Base-by-base conservation (phyloP, 352 stramenopile species). In the Globisporangium spiculum region DNA sequence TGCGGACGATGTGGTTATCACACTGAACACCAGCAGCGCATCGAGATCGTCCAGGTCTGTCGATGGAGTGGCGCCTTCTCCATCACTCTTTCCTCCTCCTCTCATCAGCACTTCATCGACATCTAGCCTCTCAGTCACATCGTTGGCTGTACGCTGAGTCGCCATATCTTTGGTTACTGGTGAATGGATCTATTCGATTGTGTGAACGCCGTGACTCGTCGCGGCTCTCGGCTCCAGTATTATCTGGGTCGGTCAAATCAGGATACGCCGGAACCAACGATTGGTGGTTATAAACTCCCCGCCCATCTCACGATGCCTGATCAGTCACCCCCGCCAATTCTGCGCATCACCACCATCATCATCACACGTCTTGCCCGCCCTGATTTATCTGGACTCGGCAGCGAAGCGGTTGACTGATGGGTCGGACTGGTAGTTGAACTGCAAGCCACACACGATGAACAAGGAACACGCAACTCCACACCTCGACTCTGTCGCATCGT, bases 201-300 rank as follows among this genome's bases (percentile, higher is more conserved):
- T 62, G 56, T 62, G 20, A 32, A 50, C 10, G n/a, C 9, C 10
- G 56, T 48, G 56, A 62, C 30, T 62, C 56, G 56, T 62, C 56
- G 56, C 56, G 20, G 32, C 56, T 46, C 4, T 36, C 32, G 32
- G 6, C 56, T 62, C 32, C 36, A 27, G 20, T 55, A 27, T 26
- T 27, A 5, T 55, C 48, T 5, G 4, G 16, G 7, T 5, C 4
- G 22, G 9, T 32, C 56, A 48, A 48, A 12, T 10, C 34, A 34
- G 32, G 55, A n/a, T n/a, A 26, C 55, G 1, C 18, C 16, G 30
- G 9, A 34, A 52, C 2, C 30, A 50, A 32, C 32, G 30, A 62
- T 62, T 62, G 56, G 56, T 62, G 30, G 32, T 48, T 62, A 62
- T 62, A 50, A 61, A 62, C 56, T 2, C 56, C 18, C 7, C 16